A percentile compares a stretch with the other conserved stretches of the same genome.
Evolutionary conservation across 2,329 filamentous ascomycete species (phyloP).

Genomic region (Cladosporium sp.): DNA sequence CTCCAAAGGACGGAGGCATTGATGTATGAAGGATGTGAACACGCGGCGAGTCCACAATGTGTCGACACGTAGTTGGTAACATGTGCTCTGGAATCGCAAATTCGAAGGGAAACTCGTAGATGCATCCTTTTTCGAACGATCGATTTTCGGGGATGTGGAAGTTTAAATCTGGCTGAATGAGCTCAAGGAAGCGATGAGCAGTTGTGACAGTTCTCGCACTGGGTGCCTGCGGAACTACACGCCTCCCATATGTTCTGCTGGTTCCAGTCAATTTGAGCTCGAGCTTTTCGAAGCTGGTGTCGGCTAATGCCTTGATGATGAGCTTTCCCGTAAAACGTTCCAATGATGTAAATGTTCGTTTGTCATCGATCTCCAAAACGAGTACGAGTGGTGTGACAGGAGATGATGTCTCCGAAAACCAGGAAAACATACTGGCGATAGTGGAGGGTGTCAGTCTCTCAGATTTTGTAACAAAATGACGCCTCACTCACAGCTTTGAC

Average conservation of each 20-base stretch:
- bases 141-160: not conserved
- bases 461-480: not conserved
- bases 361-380: not conserved
- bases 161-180: not conserved
- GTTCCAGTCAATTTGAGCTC: not conserved
- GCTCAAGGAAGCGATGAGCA: constrained; percentile 6
- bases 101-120: not conserved
- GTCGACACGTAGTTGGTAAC: not conserved
- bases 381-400: not conserved
- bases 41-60: not conserved
- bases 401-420: not conserved
- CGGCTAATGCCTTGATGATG: not conserved
- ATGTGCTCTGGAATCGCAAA: constrained; percentile 5
- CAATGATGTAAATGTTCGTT: not conserved
- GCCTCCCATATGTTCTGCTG: not conserved
- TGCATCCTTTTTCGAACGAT: not conserved
- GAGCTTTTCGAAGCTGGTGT: not conserved
- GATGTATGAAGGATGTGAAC: not conserved
- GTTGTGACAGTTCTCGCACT: constrained; percentile 3
- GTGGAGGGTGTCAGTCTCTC: not conserved
- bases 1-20: constrained; percentile 8
- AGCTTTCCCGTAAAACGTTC: not conserved
- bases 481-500: not conserved
- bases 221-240: constrained; percentile 1
- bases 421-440: not conserved